Percentiles rank a stretch among this genome's conserved stretches.
Evolutionary conservation across 768 basidiomycete genomes (phyloP).

Genomic region (Hortiboletus flavorubellus): DNA sequence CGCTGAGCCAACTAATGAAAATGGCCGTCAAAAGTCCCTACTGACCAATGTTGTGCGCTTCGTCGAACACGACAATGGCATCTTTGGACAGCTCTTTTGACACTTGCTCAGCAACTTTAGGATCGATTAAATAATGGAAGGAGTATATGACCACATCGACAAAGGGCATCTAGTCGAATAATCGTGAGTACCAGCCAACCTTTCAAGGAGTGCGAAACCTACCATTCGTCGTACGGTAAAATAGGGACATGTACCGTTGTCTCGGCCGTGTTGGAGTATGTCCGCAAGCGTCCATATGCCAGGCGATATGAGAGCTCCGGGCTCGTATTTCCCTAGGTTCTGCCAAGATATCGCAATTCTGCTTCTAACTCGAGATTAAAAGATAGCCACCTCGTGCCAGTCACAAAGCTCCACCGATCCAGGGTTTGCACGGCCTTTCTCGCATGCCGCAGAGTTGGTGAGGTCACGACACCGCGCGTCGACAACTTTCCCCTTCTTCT

Average conservation of each 20-base stretch:
- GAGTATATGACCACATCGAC: slow-evolving; percentile 97
- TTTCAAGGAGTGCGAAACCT: slow-evolving; percentile 17
- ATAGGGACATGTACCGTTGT: slow-evolving; percentile 88
- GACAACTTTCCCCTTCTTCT: slow-evolving; percentile 97
- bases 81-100: slow-evolving; percentile 98
- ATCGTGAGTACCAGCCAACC: not conserved
- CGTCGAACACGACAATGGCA: slow-evolving; percentile 98
- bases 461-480: slow-evolving; percentile 96
- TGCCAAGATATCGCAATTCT: slow-evolving; percentile 30
- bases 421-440: slow-evolving; percentile 81
- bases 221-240: slow-evolving; percentile 97
- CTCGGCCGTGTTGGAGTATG: slow-evolving; percentile 81
- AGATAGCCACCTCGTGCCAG: slow-evolving; percentile 85
- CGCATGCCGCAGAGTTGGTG: slow-evolving; percentile 78
- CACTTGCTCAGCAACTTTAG: slow-evolving; percentile 98
- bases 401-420: slow-evolving; percentile 89
- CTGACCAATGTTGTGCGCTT: slow-evolving; percentile 97
- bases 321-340: slow-evolving; percentile 80
- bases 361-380: not conserved
- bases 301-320: slow-evolving; percentile 74
- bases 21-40: not conserved
- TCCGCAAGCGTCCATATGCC: slow-evolving; percentile 96
- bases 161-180: slow-evolving; percentile 79
- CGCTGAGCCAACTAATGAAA: slow-evolving; percentile 1
- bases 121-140: slow-evolving; percentile 97